Evolutionary conservation across 2,329 filamentous ascomycete genomes (phyloP).

Genomic region (Aspergillus vadensis): DNA sequence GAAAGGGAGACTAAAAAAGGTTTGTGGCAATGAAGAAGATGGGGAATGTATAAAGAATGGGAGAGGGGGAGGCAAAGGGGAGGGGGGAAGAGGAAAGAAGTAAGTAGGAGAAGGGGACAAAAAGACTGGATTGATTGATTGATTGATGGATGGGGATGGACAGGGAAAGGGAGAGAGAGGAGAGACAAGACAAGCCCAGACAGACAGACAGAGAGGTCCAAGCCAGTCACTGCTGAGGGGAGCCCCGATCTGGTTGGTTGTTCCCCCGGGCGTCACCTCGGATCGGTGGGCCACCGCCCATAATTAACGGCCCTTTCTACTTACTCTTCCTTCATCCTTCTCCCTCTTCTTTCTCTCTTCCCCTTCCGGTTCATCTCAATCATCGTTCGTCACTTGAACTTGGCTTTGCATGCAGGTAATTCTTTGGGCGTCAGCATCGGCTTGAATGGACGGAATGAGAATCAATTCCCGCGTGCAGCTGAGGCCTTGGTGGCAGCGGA

Average conservation of each 20-base stretch:
- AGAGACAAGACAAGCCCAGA: not conserved
- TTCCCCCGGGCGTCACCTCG: not conserved
- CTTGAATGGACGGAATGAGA: not conserved
- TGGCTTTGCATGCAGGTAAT: not conserved
- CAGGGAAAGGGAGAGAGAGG: no score
- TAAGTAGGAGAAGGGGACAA: not conserved
- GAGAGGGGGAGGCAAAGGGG: no score
- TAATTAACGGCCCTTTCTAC: not conserved
- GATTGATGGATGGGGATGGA: no score
- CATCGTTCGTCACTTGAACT: not conserved
- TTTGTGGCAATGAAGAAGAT: no score
- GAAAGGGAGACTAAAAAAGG: no score
- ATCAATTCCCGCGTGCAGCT: not conserved
- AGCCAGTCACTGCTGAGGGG: constrained; percentile 9
- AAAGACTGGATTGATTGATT: not conserved
- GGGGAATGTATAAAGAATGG: no score
- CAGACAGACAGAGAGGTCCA: not conserved
- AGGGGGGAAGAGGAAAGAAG: no score
- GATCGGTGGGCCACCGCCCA: not conserved
- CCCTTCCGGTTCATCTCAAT: not conserved
- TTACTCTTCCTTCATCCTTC: not conserved
- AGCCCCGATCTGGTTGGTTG: constrained; percentile 15
- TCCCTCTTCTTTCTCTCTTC: not conserved
- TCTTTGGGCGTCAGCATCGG: not conserved
- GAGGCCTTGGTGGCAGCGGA: not conserved